Conservation (phyloP, 768 basidiomycete genomes). For the Podaxis rugospora region DNA sequence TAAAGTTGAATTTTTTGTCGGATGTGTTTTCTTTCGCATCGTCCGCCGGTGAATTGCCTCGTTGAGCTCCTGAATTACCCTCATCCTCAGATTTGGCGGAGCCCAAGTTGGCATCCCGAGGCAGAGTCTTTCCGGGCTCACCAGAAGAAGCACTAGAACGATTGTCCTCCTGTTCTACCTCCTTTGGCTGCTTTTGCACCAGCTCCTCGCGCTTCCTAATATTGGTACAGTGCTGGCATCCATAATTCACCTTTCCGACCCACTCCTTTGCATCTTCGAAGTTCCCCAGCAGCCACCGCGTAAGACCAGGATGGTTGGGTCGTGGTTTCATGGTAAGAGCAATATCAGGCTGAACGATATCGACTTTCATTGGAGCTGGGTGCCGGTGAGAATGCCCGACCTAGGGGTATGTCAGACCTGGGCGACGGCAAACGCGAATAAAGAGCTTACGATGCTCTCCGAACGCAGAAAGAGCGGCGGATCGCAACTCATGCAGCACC, state of each 20-base stretch:
- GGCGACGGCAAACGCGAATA: background rate
- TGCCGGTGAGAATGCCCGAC: conserved; percentile 65
- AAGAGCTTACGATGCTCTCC: conserved; percentile 37
- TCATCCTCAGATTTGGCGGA: background rate
- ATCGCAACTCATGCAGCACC: conserved; percentile 46
- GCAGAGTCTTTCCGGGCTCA: background rate
- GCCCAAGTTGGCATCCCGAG: background rate
- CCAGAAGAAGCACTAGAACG: background rate
- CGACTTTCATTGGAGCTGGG: conserved; percentile 38
- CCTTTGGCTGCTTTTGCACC: background rate
- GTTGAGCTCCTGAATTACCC: background rate
- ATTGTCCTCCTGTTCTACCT: background rate
- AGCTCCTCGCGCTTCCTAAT: background rate
- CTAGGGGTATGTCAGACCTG: conserved; percentile 26
- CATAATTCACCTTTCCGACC: conserved; percentile 35
- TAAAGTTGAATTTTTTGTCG: conserved; percentile 34
- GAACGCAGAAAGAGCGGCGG: conserved; percentile 45
- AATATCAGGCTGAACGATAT: conserved; percentile 18
- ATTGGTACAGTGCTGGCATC: conserved; percentile 49
- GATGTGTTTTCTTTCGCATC: conserved; percentile 13
- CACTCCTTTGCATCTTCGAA: conserved; percentile 17
- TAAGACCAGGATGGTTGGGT: conserved; percentile 14
- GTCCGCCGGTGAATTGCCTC: background rate
- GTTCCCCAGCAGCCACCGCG: conserved; percentile 15
- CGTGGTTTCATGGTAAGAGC: background rate